These are phyloP conservation scores for Plantago rigida DNA, from an alignment of 305 asterid species.

Conservation along the genomic window DNA sequence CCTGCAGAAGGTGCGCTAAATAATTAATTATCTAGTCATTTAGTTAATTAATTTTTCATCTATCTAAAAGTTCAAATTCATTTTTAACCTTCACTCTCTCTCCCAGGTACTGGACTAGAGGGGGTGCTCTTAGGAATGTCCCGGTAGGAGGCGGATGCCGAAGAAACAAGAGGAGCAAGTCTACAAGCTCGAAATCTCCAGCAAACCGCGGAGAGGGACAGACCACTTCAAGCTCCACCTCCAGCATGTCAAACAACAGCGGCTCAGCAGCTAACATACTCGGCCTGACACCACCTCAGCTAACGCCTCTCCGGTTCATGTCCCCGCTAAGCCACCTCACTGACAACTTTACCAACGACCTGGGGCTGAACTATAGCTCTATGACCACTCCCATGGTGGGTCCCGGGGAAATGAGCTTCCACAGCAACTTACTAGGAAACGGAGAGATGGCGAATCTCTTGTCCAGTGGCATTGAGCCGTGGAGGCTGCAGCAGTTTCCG, in stretches of 20 bases:
- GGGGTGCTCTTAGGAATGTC: slow-evolving; percentile 75
- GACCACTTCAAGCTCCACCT: slow-evolving; percentile 38
- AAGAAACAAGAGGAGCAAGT: slow-evolving; percentile 63
- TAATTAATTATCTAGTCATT: background rate
- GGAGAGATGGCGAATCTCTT: slow-evolving; percentile 35
- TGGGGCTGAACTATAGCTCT: slow-evolving; percentile 42
- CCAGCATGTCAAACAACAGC: slow-evolving; percentile 33
- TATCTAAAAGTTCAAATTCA: background rate
- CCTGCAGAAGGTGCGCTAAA: slow-evolving; percentile 42
- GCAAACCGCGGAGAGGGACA: slow-evolving; percentile 41
- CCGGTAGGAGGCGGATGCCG: slow-evolving; percentile 89
- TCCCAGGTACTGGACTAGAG: slow-evolving; percentile 62
- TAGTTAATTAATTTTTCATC: background rate
- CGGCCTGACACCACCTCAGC: slow-evolving; percentile 37
- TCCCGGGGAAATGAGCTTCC: slow-evolving; percentile 45
- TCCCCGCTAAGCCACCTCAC: slow-evolving; percentile 52
- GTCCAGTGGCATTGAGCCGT: slow-evolving; percentile 52
- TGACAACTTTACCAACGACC: slow-evolving; percentile 31
- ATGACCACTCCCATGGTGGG: slow-evolving; percentile 34
- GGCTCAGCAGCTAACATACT: slow-evolving; percentile 26
- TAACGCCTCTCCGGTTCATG: slow-evolving; percentile 52
- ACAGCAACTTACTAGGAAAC: slow-evolving; percentile 30
- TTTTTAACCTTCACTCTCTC: background rate
- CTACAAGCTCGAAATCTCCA: slow-evolving; percentile 57
- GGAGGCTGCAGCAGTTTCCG: slow-evolving; percentile 73